Percentiles rank a stretch among this genome's conserved stretches.
phyloP scores from a whole-genome alignment of 371 early-diverging fungal species.

The Lichtheimia ramosa region DNA sequence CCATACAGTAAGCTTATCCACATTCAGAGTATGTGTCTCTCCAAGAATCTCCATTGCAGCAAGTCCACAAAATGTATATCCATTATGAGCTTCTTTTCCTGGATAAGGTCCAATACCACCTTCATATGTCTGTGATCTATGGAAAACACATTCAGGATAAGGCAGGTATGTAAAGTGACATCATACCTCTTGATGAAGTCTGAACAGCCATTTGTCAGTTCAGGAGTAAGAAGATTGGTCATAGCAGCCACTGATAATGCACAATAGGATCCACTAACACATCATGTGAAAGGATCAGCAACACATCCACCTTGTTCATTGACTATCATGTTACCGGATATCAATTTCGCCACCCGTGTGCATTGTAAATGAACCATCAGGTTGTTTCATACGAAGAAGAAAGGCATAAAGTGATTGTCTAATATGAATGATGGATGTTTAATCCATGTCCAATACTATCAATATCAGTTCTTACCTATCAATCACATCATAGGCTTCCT shows the following conservation, averaged over 20 bases:
- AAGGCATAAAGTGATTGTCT: constrained; percentile 70
- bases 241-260: constrained; percentile 81
- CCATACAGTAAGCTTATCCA: constrained; percentile 60
- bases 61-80: constrained; percentile 94
- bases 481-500: constrained; percentile 72
- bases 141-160: not conserved
- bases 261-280: constrained; percentile 83
- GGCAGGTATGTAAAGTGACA: not conserved
- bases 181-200: constrained; percentile 65
- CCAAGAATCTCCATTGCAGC: constrained; percentile 87
- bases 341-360: constrained; percentile 94
- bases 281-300: not conserved
- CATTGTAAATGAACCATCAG: constrained; percentile 91
- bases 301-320: not conserved
- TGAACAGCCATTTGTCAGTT: constrained; percentile 67
- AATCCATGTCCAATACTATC: not conserved
- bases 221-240: constrained; percentile 77
- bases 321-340: constrained; percentile 50
- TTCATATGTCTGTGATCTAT: constrained; percentile 85
- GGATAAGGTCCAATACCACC: constrained; percentile 93
- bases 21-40: constrained; percentile 57
- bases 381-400: constrained; percentile 80
- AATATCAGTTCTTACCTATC: constrained; percentile 36
- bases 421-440: not conserved
- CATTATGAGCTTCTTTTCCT: constrained; percentile 95